Percentiles rank a stretch among this genome's conserved stretches.
These are phyloP conservation scores for Leersia perrieri DNA, from an alignment of 176 grass and related monocot genomes.

Conservation along the genomic window DNA sequence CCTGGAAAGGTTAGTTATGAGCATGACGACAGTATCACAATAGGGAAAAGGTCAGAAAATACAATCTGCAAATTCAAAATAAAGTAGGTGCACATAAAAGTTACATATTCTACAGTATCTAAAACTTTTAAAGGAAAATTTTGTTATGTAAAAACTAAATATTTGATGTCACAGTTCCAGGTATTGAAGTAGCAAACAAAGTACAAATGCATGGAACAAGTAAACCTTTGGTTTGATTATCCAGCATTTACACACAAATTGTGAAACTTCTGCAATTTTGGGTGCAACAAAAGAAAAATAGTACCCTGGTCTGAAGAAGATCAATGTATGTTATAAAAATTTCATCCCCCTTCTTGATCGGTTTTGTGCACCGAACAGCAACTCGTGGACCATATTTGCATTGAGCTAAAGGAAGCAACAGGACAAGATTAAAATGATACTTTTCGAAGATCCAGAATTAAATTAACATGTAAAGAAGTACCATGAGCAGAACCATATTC, in stretches of 20 bases:
- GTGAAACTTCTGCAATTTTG: background rate
- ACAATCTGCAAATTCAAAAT: background rate
- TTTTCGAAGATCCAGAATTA: background rate
- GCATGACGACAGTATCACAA: background rate
- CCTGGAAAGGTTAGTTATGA: slow-evolving; percentile 39
- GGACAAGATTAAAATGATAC: background rate
- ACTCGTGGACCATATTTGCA: slow-evolving; percentile 65
- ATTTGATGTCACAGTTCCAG: background rate
- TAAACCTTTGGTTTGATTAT: background rate
- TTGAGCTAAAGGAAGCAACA: slow-evolving; percentile 34
- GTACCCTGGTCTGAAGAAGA: slow-evolving; percentile 79
- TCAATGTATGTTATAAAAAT: slow-evolving; percentile 85
- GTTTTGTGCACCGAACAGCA: slow-evolving; percentile 65
- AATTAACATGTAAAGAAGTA: slow-evolving; percentile 38
- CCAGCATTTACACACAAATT: background rate
- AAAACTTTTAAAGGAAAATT: background rate
- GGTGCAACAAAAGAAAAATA: slow-evolving; percentile 6
- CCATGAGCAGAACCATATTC: slow-evolving; percentile 37
- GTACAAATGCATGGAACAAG: slow-evolving; percentile 15
- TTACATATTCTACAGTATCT: background rate
- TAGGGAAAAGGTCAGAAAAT: background rate
- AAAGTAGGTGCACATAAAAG: slow-evolving; percentile 20
- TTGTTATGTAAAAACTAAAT: slow-evolving; percentile 7
- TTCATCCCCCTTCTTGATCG: slow-evolving; percentile 71
- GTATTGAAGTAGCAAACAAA: background rate